Conservation (phyloP, 2,329 filamentous ascomycete species). For the Amauroascus verrucosus region DNA sequence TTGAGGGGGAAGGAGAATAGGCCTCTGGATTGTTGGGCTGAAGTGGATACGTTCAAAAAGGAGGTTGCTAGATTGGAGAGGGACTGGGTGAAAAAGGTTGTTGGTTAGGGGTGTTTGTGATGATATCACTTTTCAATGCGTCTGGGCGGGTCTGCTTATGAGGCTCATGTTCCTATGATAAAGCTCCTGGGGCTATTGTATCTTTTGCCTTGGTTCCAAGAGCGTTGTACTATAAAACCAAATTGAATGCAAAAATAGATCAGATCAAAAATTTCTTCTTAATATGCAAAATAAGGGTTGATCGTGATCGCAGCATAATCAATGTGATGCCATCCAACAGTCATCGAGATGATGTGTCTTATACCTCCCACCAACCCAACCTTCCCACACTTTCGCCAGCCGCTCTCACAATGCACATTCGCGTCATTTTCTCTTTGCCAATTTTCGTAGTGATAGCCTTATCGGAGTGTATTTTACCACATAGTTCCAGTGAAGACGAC, state of each 20-base stretch:
- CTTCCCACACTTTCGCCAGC: constrained; percentile 69
- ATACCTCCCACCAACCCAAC: constrained; percentile 62
- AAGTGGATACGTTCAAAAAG: constrained; percentile 81
- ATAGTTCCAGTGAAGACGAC: neutral
- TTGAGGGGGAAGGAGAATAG: constrained; percentile 73
- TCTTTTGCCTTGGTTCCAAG: neutral
- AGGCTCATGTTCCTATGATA: neutral
- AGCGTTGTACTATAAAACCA: constrained; percentile 8
- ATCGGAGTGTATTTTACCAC: neutral
- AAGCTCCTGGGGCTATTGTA: neutral
- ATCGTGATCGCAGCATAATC: neutral
- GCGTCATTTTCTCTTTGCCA: constrained; percentile 19
- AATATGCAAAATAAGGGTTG: neutral
- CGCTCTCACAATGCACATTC: constrained; percentile 66
- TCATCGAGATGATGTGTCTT: neutral
- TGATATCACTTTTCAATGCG: neutral
- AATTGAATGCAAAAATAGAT: constrained; percentile 1
- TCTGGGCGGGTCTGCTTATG: neutral
- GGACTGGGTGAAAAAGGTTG: constrained; percentile 74
- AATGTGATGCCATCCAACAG: neutral
- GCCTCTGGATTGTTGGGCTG: constrained; percentile 87
- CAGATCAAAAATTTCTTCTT: neutral
- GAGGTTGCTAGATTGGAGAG: constrained; percentile 81
- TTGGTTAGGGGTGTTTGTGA: constrained; percentile 25
- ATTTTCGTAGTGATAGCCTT: neutral